Evolutionary conservation across 495 filamentous ascomycete species (phyloP).

Genomic region (Chaetomium fimeti): DNA sequence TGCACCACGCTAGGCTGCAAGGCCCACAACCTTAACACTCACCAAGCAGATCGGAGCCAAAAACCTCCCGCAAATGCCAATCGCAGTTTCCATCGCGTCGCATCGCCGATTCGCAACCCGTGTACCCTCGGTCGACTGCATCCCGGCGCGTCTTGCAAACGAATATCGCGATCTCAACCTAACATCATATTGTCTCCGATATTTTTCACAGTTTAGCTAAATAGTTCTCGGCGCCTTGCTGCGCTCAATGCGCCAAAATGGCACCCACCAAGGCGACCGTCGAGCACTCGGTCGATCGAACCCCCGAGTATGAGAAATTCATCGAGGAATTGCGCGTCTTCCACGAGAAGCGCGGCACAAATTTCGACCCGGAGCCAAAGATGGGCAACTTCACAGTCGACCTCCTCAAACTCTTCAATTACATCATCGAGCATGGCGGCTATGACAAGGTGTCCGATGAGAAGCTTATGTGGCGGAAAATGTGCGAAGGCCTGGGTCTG

Average conservation of each 20-base stretch:
- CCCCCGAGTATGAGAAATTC: slow-evolving; percentile 66
- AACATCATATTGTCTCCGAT: not conserved
- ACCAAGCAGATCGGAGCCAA: slow-evolving; percentile 15
- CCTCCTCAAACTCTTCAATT: slow-evolving; percentile 66
- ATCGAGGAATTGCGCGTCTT: slow-evolving; percentile 63
- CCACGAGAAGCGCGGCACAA: slow-evolving; percentile 70
- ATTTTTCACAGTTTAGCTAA: not conserved
- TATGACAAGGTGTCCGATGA: slow-evolving; percentile 79
- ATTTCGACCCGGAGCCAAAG: slow-evolving; percentile 68
- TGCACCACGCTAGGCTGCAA: slow-evolving; percentile 8
- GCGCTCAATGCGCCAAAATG: slow-evolving; percentile 35
- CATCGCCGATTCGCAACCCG: slow-evolving; percentile 18
- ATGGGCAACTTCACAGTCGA: slow-evolving; percentile 70
- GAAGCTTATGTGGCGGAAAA: slow-evolving; percentile 73
- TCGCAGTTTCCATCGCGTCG: slow-evolving; percentile 28
- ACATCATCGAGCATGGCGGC: slow-evolving; percentile 67
- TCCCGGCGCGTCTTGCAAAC: slow-evolving; percentile 3
- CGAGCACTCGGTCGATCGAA: slow-evolving; percentile 48
- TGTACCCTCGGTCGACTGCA: not conserved
- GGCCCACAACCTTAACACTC: slow-evolving; percentile 10
- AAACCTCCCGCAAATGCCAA: slow-evolving; percentile 24
- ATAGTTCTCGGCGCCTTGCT: slow-evolving; percentile 24
- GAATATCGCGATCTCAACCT: not conserved
- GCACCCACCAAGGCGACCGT: slow-evolving; percentile 37
- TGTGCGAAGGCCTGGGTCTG: slow-evolving; percentile 64